Evolutionary conservation across 2,329 filamentous ascomycete species (phyloP).

Genomic region (Penicillium sp.): DNA sequence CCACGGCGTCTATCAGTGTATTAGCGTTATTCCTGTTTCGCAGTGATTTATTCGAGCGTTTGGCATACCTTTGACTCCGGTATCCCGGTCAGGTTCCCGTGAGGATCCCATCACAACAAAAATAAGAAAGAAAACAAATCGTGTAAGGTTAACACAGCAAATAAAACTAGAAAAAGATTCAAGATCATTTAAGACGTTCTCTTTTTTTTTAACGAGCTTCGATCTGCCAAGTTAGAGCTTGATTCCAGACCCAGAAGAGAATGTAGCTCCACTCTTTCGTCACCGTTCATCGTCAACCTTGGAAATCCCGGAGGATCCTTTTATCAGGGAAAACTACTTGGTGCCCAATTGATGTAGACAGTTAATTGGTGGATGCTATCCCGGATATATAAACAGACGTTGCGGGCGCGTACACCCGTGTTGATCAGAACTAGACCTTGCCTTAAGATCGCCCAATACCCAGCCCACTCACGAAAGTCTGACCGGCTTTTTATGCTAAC

Average conservation of each 20-base stretch:
- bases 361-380: background rate
- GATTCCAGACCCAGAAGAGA: background rate
- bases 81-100: background rate
- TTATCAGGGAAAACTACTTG: background rate
- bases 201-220: background rate
- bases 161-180: background rate
- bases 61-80: background rate
- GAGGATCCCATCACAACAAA: background rate
- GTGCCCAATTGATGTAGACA: background rate
- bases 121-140: background rate
- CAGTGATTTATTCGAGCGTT: background rate
- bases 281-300: background rate
- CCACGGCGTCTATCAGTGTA: background rate
- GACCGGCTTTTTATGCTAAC: background rate
- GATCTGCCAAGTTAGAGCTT: background rate
- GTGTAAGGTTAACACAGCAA: no score
- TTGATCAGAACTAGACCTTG: background rate
- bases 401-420: background rate
- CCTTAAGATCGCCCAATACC: background rate
- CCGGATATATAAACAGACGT: background rate
- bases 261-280: conserved; percentile 6
- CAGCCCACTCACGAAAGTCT: background rate
- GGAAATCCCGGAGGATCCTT: background rate
- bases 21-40: background rate
- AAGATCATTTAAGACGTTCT: no score